Evolutionary conservation across 1,284 basidiomycete genomes (phyloP).

Genomic region (Vanrija sp.): DNA sequence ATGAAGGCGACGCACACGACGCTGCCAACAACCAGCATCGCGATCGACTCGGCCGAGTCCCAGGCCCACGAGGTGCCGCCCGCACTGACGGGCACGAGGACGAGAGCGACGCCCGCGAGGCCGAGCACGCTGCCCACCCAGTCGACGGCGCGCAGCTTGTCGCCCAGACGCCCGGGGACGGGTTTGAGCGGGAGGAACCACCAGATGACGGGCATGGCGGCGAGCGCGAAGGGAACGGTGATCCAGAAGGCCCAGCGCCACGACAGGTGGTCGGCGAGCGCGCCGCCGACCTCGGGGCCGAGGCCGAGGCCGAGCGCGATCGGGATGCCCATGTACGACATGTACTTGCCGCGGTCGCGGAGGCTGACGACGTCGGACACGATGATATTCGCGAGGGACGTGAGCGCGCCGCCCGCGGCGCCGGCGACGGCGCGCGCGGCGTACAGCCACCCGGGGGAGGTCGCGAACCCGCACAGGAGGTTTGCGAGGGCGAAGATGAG

Average conservation of each 20-base stretch:
- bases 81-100: conserved; percentile 26
- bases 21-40: conserved; percentile 22
- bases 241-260: conserved; percentile 40
- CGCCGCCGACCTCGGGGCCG: conserved; percentile 30
- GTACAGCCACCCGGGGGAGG: conserved; percentile 29
- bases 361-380: conserved; percentile 48
- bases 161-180: conserved; percentile 18
- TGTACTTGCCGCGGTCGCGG: conserved; percentile 47
- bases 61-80: conserved; percentile 26
- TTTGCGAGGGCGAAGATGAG: conserved; percentile 29
- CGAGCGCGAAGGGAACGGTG: conserved; percentile 18
- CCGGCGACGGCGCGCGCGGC: conserved; percentile 47
- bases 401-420: conserved; percentile 50
- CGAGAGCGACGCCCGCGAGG: conserved; percentile 27
- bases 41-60: conserved; percentile 19
- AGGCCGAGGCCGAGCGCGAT: conserved; percentile 25
- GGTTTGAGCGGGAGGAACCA: conserved; percentile 27
- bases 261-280: conserved; percentile 22
- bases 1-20: conserved; percentile 18
- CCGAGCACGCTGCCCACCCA: conserved; percentile 26
- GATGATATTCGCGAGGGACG: conserved; percentile 46
- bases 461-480: conserved; percentile 33
- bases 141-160: conserved; percentile 32
- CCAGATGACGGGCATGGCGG: conserved; percentile 28
- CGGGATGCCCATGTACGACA: conserved; percentile 33